Base-by-base conservation (phyloP, 148 eudicot genomes). In the Hydrangea macrophylla region DNA sequence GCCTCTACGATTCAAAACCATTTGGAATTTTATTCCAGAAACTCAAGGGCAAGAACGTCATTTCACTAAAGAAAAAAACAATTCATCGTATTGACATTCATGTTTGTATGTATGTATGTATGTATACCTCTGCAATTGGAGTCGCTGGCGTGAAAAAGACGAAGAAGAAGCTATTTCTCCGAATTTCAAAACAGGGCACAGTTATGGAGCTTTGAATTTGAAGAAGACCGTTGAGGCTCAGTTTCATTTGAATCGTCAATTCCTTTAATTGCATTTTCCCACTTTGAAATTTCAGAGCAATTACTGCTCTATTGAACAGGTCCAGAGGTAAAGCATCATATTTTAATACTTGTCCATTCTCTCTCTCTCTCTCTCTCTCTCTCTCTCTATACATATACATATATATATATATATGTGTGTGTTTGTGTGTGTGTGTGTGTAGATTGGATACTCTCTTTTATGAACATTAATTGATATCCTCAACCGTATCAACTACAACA, bases 401-500 rank as follows among this genome's bases (percentile, higher is more conserved):
- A 65, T 3, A 26, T 33, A 15, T 33, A 11, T 0, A n/a, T 24
- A 5, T 28, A 60, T 22, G 10, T 18, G 2, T 45, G 28, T 26
- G 6, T 27, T n/a, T n/a, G n/a, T n/a, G n/a, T n/a, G n/a, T n/a
- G n/a, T n/a, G n/a, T n/a, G n/a, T n/a, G n/a, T n/a, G n/a, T n/a
- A n/a, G n/a, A n/a, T n/a, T n/a, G n/a, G 28, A 11, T 65, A 5
- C 39, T 48, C 9, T 25, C 32, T 51, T 65, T 20, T 23, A 55
- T 54, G 45, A 12, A 25, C 24, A 66, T 66, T 66, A 32, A 66
- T 33, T 66, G 70, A 54, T 1, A 66, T 68, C 26, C 67, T 59
- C 70, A 78, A 54, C 77, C 42, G 26, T 60, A 40, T 73, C 81
- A 78, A 69, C 78, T 42, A 44, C 33, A 26, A 68, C 32, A 56